Percentiles rank a stretch among this genome's conserved stretches.
Evolutionary conservation across 352 stramenopile genomes (phyloP).

Genomic region (Hyphochytrium catenoides): DNA sequence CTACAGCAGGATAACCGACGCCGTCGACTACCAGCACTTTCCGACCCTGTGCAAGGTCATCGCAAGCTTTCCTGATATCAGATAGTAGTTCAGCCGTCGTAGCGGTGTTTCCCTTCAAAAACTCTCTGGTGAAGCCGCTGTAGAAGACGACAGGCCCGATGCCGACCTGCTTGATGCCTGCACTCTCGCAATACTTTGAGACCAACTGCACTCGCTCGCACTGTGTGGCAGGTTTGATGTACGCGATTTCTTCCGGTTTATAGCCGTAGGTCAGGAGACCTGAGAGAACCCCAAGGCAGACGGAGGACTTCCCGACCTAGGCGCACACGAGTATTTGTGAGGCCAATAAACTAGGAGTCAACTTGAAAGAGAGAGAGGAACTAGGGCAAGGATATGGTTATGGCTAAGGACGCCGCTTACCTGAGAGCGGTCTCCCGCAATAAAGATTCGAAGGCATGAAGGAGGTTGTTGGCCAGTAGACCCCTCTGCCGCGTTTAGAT

Average conservation of each 20-base stretch:
- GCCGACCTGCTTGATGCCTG: conserved; percentile 18
- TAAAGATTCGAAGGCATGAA: too few species aligned
- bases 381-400: too few species aligned
- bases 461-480: too few species aligned
- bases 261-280: conserved; percentile 31
- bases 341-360: too few species aligned
- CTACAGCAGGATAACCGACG: conserved; percentile 83
- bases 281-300: conserved; percentile 80
- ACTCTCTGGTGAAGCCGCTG: conserved; percentile 86
- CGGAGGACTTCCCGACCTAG: conserved; percentile 86
- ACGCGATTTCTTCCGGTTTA: conserved; percentile 52
- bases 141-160: conserved; percentile 90
- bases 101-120: conserved; percentile 64
- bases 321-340: too few species aligned
- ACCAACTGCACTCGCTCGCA: conserved; percentile 84
- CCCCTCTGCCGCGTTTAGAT: too few species aligned
- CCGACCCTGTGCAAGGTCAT: conserved; percentile 58
- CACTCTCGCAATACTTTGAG: conserved; percentile 54
- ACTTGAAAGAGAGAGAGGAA: too few species aligned
- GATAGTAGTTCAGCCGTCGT: conserved; percentile 49
- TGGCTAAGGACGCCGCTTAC: too few species aligned
- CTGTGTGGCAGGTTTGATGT: conserved; percentile 96
- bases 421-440: too few species aligned
- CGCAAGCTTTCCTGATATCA: conserved; percentile 52
- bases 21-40: conserved; percentile 85